Evolutionary conservation across 148 eudicot genomes (phyloP), one percentile per base, ranked within the genome.

Genomic region (Hydrangea macrophylla): DNA sequence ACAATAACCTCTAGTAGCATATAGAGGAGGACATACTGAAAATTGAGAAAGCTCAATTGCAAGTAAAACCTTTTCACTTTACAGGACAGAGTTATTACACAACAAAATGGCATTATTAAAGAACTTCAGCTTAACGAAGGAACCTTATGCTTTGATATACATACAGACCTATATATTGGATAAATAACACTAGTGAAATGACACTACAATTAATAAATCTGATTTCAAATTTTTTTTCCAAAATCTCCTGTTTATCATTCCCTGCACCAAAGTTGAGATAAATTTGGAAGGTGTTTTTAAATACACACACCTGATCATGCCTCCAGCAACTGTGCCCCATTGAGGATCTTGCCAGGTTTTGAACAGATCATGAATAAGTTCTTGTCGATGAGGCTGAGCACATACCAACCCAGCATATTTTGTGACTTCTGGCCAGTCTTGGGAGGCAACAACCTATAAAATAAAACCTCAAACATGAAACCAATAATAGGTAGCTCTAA

Each of bases 361-460:
- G 72, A 75, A 92, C 62, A 92, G 67, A 71, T 92, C 98, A 73
- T 92, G 93, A 62, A 92, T 92, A n/a, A 92, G 84, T 79, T 92
- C 98, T 73, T 92, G 96, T 39, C 98, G 76, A 64, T 82, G 96
- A 64, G 98, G 81, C 81, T 92, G 98, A 44, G 98, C 93, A 58
- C 93, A 87, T 4, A 89, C 96, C 79, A 89, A 65, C 28, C 96
- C 97, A 53, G 92, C 92, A 74, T 92, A 92, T 65, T 87, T 89
- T 30, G 97, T 92, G 23, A 89, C 87, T 80, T 92, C 91, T 23
- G 96, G 96, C 97, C 97, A 92, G 68, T 92, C 97, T 79, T 89
- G 96, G 27, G 97, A 89, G 37, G 97, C 97, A 58, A 89, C 97
- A 57, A 92, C 97, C 97, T 92, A 80, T 48, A 24, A 48, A n/a